Conservation (phyloP, 495 filamentous ascomycete species). For the Podospora comata region DNA sequence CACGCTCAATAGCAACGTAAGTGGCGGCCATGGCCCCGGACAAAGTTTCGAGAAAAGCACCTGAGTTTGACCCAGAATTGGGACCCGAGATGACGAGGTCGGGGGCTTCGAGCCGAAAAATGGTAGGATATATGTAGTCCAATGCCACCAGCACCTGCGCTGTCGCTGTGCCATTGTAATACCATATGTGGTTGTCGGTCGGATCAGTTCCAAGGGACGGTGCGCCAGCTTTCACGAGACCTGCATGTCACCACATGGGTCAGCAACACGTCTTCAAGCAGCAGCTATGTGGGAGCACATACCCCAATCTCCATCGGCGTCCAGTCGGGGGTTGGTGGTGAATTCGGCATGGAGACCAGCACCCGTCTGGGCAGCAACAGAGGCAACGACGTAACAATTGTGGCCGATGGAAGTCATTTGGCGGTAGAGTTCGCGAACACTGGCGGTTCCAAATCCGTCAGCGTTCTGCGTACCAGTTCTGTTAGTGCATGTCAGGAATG, state of each 20-base stretch:
- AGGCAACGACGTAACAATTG: conserved; percentile 39
- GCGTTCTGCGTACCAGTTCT: conserved; percentile 29
- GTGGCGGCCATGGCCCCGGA: conserved; percentile 39
- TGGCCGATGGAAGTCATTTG: conserved; percentile 37
- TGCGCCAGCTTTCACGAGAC: conserved; percentile 33
- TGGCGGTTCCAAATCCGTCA: conserved; percentile 44
- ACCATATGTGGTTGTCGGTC: conserved; percentile 43
- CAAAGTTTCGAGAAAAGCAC: conserved; percentile 39
- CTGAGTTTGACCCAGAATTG: conserved; percentile 40
- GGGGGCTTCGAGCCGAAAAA: conserved; percentile 34
- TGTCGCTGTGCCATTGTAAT: conserved; percentile 46
- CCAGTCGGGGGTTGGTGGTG: conserved; percentile 31
- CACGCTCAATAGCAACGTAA: conserved; percentile 38
- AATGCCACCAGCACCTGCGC: conserved; percentile 42
- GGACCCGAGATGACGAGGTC: conserved; percentile 45
- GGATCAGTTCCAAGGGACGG: conserved; percentile 37
- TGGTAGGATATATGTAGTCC: conserved; percentile 50
- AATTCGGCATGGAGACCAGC: conserved; percentile 30
- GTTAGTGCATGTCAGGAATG: not conserved
- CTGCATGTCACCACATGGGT: conserved; percentile 20
- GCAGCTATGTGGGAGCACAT: not conserved
- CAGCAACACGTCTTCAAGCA: conserved; percentile 1
- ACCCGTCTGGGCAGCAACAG: conserved; percentile 26
- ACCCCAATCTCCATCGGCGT: conserved; percentile 23
- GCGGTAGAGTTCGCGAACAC: conserved; percentile 44